Evolutionary conservation across 352 stramenopile genomes (phyloP), one percentile per base, ranked within the genome.

Genomic region (Pythium apleroticum): DNA sequence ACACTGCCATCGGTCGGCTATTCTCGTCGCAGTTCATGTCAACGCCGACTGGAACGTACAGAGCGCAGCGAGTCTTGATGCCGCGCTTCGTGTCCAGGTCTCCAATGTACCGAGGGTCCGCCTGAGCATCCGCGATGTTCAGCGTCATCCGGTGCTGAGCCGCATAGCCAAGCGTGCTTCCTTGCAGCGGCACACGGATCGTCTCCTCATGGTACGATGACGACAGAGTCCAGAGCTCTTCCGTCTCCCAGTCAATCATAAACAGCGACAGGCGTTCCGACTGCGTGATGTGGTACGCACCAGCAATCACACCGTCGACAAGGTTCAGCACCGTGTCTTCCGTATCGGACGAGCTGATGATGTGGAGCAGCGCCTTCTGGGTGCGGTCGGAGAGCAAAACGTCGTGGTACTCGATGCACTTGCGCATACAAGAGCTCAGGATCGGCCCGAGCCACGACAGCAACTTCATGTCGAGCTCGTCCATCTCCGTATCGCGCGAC

Each of bases 371-470:
- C 30, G 86, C 86, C 54, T 93, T 91, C 50, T 95, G 86, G 3
- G 86, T 95, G 17, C 86, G 84, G 49, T 95, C 84, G 5, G 83
- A 91, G 0, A 95, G 68, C 56, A 93, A 56, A 19, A 93, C 81
- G 41, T 95, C 86, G 57, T 93, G 86, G 61, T 83, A 93, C 66
- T 95, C 84, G 56, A 95, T 93, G 50, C 83, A 92, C 57, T 93
- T 92, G 14, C 86, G 81, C 83, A 95, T 92, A 28, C 84, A 91
- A 15, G 84, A 87, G 46, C 79, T 89, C 39, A 95, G 68, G 66
- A 95, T 93, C 41, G 84, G 84, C 0, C 86, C 86, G 7, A 95
- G 70, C 77, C 86, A 93, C 55, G 83, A 86, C 45, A 95, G 59
- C 35, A 95, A 49, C 61, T 90, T 89, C 48, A 92, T 69, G 35